Percentiles rank a stretch among this genome's conserved stretches.
Evolutionary conservation across 768 basidiomycete genomes (phyloP).

Genomic region (Mycena kentingensis): DNA sequence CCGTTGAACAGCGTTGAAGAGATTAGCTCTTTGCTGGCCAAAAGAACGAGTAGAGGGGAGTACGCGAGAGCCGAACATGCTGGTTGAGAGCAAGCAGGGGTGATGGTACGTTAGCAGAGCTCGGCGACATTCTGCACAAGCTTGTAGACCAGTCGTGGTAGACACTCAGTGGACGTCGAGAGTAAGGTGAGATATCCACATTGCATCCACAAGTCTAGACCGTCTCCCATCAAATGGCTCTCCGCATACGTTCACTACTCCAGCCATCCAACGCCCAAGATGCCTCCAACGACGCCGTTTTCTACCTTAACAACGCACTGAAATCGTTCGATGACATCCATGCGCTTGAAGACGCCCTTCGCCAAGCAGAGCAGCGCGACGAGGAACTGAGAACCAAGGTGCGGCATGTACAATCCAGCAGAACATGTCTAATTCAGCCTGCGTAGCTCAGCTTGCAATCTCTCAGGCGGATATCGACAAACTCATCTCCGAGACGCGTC

Average conservation of each 20-base stretch:
- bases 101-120: not conserved
- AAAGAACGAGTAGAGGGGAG: not conserved
- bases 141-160: too few species aligned
- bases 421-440: conserved; percentile 36
- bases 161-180: too few species aligned
- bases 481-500: conserved; percentile 51
- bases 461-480: conserved; percentile 52
- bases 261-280: conserved; percentile 45
- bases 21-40: not conserved
- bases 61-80: conserved; percentile 10
- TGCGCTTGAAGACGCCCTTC: conserved; percentile 45
- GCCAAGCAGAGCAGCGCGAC: conserved; percentile 41
- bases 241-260: conserved; percentile 50
- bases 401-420: conserved; percentile 31
- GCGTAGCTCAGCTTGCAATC: conserved; percentile 58
- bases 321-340: conserved; percentile 53
- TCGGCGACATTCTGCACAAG: too few species aligned
- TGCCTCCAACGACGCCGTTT: conserved; percentile 37
- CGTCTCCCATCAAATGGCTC: conserved; percentile 33
- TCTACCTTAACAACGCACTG: conserved; percentile 49
- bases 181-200: not conserved
- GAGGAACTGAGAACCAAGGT: conserved; percentile 48
- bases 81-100: not conserved
- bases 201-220: not conserved
- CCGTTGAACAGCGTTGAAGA: conserved; percentile 1